Conservation (phyloP, 257 asterid genomes). For the Petrea volubilis region DNA sequence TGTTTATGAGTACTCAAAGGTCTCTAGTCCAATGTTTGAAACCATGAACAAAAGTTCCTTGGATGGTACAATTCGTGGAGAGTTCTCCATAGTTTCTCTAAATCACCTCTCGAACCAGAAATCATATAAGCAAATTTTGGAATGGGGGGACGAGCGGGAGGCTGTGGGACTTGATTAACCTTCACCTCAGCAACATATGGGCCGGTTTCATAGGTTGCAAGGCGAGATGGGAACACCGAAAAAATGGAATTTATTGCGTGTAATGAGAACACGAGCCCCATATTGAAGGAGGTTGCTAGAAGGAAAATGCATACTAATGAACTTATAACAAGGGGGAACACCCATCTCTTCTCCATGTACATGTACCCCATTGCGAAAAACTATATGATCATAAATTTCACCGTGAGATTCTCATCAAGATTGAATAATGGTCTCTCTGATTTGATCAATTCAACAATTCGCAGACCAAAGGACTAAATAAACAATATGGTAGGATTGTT, state of each 20-base stretch:
- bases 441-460: conserved; percentile 26
- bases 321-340: conserved; percentile 67
- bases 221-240: conserved; percentile 53
- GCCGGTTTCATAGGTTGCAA: conserved; percentile 31
- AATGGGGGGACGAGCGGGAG: conserved; percentile 51
- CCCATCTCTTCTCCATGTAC: conserved; percentile 74
- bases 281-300: conserved; percentile 64
- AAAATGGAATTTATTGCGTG: conserved; percentile 57
- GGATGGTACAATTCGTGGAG: conserved; percentile 84
- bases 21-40: no score
- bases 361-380: conserved; percentile 60
- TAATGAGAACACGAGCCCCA: conserved; percentile 66
- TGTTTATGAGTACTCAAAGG: no score
- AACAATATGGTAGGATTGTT: background rate
- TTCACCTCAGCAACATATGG: conserved; percentile 47
- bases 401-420: no score
- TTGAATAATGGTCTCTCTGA: conserved; percentile 15
- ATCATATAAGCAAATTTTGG: conserved; percentile 87
- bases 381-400: no score
- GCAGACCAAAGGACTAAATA: conserved; percentile 12
- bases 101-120: conserved; percentile 87
- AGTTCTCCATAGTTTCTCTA: conserved; percentile 89
- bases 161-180: conserved; percentile 44
- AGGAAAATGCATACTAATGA: conserved; percentile 60
- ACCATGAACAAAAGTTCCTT: conserved; percentile 80